Evolutionary conservation across 1,284 basidiomycete species (phyloP), one percentile per base, ranked within the genome.

Genomic region (Tausonia pullulans): DNA sequence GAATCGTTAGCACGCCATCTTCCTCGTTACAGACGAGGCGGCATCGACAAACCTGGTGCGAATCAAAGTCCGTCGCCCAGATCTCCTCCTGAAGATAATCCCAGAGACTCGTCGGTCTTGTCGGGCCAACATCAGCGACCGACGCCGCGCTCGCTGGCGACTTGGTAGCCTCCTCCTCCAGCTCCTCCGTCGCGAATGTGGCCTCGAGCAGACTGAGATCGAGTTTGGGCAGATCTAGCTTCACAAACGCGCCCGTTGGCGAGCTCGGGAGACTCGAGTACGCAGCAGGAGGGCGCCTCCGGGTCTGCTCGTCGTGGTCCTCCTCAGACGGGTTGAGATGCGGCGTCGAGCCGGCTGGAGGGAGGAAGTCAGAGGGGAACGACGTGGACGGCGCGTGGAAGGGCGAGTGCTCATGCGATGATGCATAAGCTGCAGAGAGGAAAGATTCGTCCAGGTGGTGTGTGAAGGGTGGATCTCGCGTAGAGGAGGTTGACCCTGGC

Each of bases 21-120:
- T 27, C 27, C 27, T 27, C 27, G 27, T 27, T 27, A 27, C 27
- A 27, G 27, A 27, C 27, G 27, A 27, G 27, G 27, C 27, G 27
- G 27, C 27, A 27, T 27, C 27, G 2, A 27, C 27, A 2, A 27
- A 27, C 27, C 27, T 95, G 90, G 67, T 91, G 88, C 0, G 87
- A 90, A 74, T 95, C 91, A 74, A 92, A 89, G 78, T 94, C 91
- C 45, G 88, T 93, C 0, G 88, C 90, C 7, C 93, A 77, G 13
- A 95, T 79, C 72, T 92, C 87, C 71, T 93, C 90, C 39, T 86
- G 81, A 41, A 96, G 80, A 74, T 96, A 94, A 69, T 95, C 91
- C 91, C 91, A 95, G 39, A 96, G 73, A 48, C 60, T 65, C 40
- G 44, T 58, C 41, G 55, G 55, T 3, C 43, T 43, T 16, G 43